phyloP scores from a whole-genome alignment of 2,329 filamentous ascomycete genomes.

The Fusarium albidum region DNA sequence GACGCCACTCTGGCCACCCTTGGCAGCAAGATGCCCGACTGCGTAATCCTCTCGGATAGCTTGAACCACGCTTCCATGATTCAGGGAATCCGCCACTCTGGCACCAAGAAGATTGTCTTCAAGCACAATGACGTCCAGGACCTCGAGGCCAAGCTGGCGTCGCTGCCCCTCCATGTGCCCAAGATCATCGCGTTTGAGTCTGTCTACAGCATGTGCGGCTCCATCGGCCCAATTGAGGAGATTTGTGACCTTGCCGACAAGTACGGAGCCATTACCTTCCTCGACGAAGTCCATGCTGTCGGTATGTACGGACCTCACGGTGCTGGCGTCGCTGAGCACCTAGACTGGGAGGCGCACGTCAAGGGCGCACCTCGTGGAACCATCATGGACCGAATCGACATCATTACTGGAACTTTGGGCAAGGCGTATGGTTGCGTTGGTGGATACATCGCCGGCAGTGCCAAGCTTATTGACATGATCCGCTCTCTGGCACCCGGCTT shows the following conservation, averaged over 20 bases:
- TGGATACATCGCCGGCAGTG: conserved; percentile 93
- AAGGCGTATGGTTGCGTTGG: conserved; percentile 98
- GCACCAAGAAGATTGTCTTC: conserved; percentile 97
- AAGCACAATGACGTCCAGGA: conserved; percentile 98
- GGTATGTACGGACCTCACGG: conserved; percentile 98
- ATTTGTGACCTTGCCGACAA: conserved; percentile 97
- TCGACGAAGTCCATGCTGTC: conserved; percentile 98
- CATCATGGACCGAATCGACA: conserved; percentile 94
- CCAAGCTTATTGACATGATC: conserved; percentile 88
- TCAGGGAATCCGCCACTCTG: conserved; percentile 96
- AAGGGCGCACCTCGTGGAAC: conserved; percentile 80
- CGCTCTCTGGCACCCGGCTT: conserved; percentile 95
- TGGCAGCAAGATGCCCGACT: conserved; percentile 95
- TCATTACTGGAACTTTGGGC: conserved; percentile 95
- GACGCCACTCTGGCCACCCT: conserved; percentile 95
- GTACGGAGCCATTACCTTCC: conserved; percentile 96
- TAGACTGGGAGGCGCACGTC: conserved; percentile 89
- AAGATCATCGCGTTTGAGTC: conserved; percentile 99
- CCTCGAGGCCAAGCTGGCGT: conserved; percentile 89
- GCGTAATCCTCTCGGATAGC: conserved; percentile 97
- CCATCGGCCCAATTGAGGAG: conserved; percentile 92
- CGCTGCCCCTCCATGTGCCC: conserved; percentile 82
- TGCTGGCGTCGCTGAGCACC: conserved; percentile 95
- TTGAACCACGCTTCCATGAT: conserved; percentile 99
- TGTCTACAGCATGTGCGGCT: conserved; percentile 99